These are phyloP conservation scores for Cladorrhinum sp. DNA, from an alignment of 2,329 filamentous ascomycete species.

Conservation along the genomic window DNA sequence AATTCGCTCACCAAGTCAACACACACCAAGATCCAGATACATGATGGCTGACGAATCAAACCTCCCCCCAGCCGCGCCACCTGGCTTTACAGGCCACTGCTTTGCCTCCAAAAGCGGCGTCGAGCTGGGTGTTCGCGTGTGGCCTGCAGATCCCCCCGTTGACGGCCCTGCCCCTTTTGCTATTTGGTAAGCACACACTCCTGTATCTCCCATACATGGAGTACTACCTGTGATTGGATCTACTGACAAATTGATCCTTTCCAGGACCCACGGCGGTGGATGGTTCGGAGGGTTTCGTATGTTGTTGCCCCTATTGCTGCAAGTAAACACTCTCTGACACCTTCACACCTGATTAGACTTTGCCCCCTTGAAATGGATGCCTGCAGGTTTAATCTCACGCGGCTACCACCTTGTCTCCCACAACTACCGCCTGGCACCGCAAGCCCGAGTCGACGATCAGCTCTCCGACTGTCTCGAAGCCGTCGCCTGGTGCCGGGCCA, in stretches of 20 bases:
- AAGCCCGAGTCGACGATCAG: slow-evolving; percentile 23
- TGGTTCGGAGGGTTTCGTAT: slow-evolving; percentile 23
- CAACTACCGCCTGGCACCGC: slow-evolving; percentile 27
- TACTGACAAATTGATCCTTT: neutral
- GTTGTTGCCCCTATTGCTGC: too few relatives aligned
- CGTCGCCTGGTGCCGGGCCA: slow-evolving; percentile 21
- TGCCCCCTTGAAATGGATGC: slow-evolving; percentile 22
- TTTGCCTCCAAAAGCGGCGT: slow-evolving; percentile 18
- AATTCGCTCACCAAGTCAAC: neutral
- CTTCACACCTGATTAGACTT: slow-evolving; percentile 15
- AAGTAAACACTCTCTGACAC: too few relatives aligned
- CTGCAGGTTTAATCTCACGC: slow-evolving; percentile 20
- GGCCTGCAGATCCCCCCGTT: slow-evolving; percentile 20
- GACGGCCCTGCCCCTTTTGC: slow-evolving; percentile 18
- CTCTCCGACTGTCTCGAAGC: slow-evolving; percentile 22
- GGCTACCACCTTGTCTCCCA: slow-evolving; percentile 26
- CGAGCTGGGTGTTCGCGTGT: slow-evolving; percentile 20
- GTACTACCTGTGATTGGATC: too few relatives aligned
- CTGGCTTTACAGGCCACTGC: slow-evolving; percentile 21
- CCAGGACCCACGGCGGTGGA: slow-evolving; percentile 25
- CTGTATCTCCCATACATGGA: too few relatives aligned
- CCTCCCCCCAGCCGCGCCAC: slow-evolving; percentile 11
- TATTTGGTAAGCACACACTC: slow-evolving; percentile 18
- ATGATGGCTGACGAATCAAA: neutral
- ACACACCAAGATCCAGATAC: neutral